Evolutionary conservation across 495 filamentous ascomycete species (phyloP).

Genomic region (Sordaria brevicollis): DNA sequence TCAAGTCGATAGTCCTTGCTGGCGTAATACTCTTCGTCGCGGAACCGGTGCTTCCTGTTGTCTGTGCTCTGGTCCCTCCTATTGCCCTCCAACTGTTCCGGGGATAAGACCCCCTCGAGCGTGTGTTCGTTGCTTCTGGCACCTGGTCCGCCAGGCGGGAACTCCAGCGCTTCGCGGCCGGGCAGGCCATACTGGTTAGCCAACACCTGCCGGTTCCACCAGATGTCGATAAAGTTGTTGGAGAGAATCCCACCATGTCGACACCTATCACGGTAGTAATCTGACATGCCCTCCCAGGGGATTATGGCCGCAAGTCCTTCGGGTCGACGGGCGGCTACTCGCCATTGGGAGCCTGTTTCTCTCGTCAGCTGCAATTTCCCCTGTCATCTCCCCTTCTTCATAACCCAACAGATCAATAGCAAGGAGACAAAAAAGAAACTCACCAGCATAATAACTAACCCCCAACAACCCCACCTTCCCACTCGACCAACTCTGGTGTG

Average conservation of each 20-base stretch:
- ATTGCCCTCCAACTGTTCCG: constrained; percentile 40
- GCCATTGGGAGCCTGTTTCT: constrained; percentile 39
- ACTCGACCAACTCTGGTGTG: constrained; percentile 48
- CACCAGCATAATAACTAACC: constrained; percentile 51
- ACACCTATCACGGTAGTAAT: constrained; percentile 54
- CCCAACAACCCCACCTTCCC: constrained; percentile 55
- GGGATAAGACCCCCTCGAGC: constrained; percentile 43
- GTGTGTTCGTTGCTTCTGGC: constrained; percentile 43
- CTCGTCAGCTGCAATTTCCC: not conserved
- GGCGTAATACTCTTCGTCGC: constrained; percentile 52
- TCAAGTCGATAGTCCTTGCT: constrained; percentile 48
- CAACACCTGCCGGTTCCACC: constrained; percentile 56
- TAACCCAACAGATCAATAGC: not conserved
- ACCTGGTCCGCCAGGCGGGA: constrained; percentile 26
- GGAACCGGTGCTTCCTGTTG: constrained; percentile 42
- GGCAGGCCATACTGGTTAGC: constrained; percentile 51
- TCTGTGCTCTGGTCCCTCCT: constrained; percentile 51
- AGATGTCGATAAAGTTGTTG: constrained; percentile 51
- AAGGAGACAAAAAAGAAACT: not conserved
- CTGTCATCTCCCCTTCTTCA: not conserved
- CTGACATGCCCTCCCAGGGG: constrained; percentile 62
- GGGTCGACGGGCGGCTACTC: constrained; percentile 49
- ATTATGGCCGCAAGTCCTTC: constrained; percentile 50
- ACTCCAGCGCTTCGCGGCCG: constrained; percentile 13
- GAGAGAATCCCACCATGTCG: constrained; percentile 57